Evolutionary conservation across 306 rosid species (phyloP).

Genomic region (Cicer chorassanicum): DNA sequence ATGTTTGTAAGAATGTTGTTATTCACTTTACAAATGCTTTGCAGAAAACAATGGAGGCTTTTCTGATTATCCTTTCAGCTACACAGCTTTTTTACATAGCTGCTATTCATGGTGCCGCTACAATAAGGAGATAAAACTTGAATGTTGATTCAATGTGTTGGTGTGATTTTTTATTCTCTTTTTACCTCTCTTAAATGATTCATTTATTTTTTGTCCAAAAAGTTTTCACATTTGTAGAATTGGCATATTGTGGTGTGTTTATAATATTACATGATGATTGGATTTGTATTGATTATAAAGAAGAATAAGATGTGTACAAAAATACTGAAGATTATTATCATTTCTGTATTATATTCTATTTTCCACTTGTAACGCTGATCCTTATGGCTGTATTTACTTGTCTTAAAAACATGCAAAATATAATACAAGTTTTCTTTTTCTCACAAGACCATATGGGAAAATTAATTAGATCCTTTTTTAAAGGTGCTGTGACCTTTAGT

Average conservation of each 20-base stretch:
- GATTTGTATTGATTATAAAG: constrained; percentile 45
- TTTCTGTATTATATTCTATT: not conserved
- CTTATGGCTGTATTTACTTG: not conserved
- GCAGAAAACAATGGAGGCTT: constrained; percentile 95
- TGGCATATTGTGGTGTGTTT: constrained; percentile 48
- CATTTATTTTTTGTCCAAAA: constrained; percentile 10
- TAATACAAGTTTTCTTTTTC: not conserved
- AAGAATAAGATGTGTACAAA: constrained; percentile 42
- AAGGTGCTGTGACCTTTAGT: not conserved
- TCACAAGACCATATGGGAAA: not conserved
- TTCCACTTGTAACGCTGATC: not conserved
- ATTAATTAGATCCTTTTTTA: not conserved
- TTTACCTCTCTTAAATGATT: constrained; percentile 6
- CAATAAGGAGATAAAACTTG: constrained; percentile 45
- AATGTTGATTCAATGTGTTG: constrained; percentile 36
- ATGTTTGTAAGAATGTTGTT: not conserved
- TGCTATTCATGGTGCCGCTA: constrained; percentile 63
- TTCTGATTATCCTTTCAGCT: constrained; percentile 84
- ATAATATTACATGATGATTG: constrained; percentile 45
- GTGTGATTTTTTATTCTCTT: constrained; percentile 8
- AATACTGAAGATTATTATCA: not conserved
- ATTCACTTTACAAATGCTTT: constrained; percentile 17
- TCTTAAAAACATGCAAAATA: not conserved
- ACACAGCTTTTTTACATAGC: constrained; percentile 84
- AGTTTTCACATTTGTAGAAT: constrained; percentile 19